Conservation (phyloP, 257 asterid species). For the Fraxinus pennsylvanica region DNA sequence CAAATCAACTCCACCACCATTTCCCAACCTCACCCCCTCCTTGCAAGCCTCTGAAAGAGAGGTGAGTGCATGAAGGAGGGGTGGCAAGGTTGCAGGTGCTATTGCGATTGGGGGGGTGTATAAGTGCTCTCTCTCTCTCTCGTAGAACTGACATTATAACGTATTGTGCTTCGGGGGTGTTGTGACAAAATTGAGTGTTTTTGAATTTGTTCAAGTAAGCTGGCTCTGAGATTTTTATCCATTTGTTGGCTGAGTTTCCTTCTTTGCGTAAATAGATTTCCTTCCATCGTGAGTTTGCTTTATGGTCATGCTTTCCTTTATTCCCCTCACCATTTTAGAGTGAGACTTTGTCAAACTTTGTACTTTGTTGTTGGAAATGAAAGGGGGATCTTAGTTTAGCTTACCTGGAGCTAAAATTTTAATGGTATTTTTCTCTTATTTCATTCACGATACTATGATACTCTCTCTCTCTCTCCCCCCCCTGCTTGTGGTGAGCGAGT, state of each 20-base stretch:
- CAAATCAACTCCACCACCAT: no score
- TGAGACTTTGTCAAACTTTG: neutral
- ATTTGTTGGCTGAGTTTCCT: neutral
- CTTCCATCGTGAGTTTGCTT: neutral
- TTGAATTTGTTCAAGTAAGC: neutral
- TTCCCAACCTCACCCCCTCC: no score
- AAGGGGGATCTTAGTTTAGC: neutral
- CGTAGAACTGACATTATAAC: neutral
- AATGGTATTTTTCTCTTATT: neutral
- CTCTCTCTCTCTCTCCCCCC: no score
- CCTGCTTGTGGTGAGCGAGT: conserved; percentile 1
- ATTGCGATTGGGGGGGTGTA: neutral
- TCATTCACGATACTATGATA: neutral
- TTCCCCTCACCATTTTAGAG: neutral
- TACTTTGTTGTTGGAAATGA: neutral
- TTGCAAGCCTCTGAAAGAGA: neutral
- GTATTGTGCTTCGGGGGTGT: neutral
- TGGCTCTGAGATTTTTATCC: neutral
- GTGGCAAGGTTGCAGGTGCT: neutral
- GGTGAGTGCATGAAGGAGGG: neutral
- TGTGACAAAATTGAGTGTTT: neutral
- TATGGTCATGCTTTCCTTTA: neutral
- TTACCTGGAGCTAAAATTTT: neutral
- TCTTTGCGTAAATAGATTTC: neutral
- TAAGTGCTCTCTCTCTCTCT: neutral